phyloP scores from a whole-genome alignment of 495 filamentous ascomycete species.

The Hypoxylon subgilvum region DNA sequence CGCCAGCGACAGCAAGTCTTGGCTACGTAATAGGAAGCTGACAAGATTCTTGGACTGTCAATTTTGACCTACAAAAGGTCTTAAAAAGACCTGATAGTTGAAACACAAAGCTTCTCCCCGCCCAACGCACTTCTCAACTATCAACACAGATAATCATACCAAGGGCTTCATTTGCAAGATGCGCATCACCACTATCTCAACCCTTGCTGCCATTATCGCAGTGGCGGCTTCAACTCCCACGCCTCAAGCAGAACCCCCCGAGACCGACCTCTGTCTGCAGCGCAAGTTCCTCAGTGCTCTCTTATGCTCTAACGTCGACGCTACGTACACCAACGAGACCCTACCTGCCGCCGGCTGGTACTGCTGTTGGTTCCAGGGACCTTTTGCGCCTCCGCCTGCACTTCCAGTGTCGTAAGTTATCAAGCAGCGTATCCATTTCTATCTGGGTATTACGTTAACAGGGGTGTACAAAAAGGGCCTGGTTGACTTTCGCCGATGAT shows the following conservation, averaged over 20 bases:
- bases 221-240: conserved; percentile 8
- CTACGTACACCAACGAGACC: conserved; percentile 29
- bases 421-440: neutral
- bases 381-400: conserved; percentile 26
- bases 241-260: conserved; percentile 16
- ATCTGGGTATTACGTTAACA: conserved; percentile 6
- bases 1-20: conserved; percentile 7
- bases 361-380: conserved; percentile 35
- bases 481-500: conserved; percentile 30
- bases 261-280: conserved; percentile 30
- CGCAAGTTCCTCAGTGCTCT: conserved; percentile 13
- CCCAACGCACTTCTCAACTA: no score
- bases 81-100: neutral
- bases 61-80: conserved; percentile 23
- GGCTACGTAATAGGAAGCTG: conserved; percentile 12
- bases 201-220: conserved; percentile 13
- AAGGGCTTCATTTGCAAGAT: conserved; percentile 32
- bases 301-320: conserved; percentile 18
- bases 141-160: no score
- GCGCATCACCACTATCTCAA: conserved; percentile 14
- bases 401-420: conserved; percentile 23
- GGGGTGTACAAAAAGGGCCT: conserved; percentile 11
- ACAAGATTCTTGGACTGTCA: neutral
- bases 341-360: conserved; percentile 27
- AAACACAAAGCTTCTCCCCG: no score